A percentile compares a stretch with the other conserved stretches of the same genome.
Conservation (phyloP, 306 rosid species). For the Heteromeles arbutifolia region DNA sequence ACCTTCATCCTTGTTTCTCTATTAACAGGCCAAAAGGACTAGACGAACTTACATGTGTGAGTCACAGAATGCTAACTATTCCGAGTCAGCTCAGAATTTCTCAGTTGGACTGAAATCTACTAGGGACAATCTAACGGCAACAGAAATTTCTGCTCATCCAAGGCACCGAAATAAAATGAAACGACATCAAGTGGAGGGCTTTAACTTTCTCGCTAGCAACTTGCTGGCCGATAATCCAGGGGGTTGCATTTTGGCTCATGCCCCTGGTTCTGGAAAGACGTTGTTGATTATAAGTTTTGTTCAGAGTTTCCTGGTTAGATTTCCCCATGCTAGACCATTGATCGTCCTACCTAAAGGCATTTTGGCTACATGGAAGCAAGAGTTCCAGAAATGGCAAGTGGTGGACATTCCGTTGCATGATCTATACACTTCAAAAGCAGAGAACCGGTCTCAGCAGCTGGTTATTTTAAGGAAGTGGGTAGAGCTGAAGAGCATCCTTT, state of each 20-base stretch:
- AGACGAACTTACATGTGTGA: constrained; percentile 57
- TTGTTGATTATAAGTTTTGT: constrained; percentile 92
- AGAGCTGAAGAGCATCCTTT: constrained; percentile 65
- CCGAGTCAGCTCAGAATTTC: constrained; percentile 18
- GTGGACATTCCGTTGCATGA: constrained; percentile 74
- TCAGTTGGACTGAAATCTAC: constrained; percentile 36
- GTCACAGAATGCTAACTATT: constrained; percentile 36
- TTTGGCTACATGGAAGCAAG: constrained; percentile 75
- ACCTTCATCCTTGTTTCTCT: constrained; percentile 11
- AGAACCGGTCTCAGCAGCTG: constrained; percentile 52
- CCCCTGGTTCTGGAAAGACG: constrained; percentile 96
- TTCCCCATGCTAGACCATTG: constrained; percentile 72
- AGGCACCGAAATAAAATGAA: constrained; percentile 74
- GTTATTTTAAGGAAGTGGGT: constrained; percentile 69
- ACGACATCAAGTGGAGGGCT: constrained; percentile 86
- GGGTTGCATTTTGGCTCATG: constrained; percentile 96
- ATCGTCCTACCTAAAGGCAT: constrained; percentile 90
- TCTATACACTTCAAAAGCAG: constrained; percentile 67
- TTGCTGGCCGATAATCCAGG: constrained; percentile 67
- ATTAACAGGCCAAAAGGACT: constrained; percentile 53
- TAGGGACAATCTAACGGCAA: constrained; percentile 29
- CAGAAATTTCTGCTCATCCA: constrained; percentile 66
- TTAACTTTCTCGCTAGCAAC: constrained; percentile 75
- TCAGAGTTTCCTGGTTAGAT: constrained; percentile 84
- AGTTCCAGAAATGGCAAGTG: constrained; percentile 81